Evolutionary conservation across 352 stramenopile species (phyloP).

Genomic region (Globisporangium echinulatum): DNA sequence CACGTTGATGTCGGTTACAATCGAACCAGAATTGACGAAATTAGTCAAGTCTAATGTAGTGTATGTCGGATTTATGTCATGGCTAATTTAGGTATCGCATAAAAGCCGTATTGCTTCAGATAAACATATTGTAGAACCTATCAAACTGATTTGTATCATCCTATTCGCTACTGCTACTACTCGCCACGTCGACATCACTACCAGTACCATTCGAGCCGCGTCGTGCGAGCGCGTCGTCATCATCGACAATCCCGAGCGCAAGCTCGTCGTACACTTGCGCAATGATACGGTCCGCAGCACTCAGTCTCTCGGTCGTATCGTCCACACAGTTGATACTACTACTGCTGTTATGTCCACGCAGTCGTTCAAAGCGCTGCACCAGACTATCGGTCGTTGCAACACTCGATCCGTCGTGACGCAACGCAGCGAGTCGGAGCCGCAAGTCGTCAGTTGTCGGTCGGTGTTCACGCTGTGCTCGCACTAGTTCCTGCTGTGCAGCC

Average conservation of each 20-base stretch:
- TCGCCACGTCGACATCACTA: not conserved
- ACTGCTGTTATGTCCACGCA: conserved; percentile 15
- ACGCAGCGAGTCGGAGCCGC: conserved; percentile 33
- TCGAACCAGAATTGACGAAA: too few species aligned
- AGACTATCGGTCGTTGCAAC: conserved; percentile 15
- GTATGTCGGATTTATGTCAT: too few species aligned
- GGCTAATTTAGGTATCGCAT: too few species aligned
- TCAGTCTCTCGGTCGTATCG: conserved; percentile 5
- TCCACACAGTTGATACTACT: not conserved
- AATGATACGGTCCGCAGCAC: conserved; percentile 38
- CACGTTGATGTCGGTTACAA: too few species aligned
- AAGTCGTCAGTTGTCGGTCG: conserved; percentile 17
- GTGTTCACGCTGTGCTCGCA: conserved; percentile 10
- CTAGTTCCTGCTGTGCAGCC: conserved; percentile 18
- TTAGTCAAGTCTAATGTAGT: too few species aligned
- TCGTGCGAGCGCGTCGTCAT: conserved; percentile 12
- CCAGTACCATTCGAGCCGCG: not conserved
- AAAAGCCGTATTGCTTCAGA: too few species aligned
- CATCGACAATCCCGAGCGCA: conserved; percentile 38
- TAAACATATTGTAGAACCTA: too few species aligned
- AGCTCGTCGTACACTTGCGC: conserved; percentile 59
- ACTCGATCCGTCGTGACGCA: conserved; percentile 15
- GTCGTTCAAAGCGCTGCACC: conserved; percentile 29
- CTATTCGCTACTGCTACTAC: too few species aligned
- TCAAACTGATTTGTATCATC: too few species aligned